Percentiles rank a stretch among this genome's conserved stretches.
phyloP scores from a whole-genome alignment of 2,329 filamentous ascomycete species.

The Thermomyces lanuginosus region DNA sequence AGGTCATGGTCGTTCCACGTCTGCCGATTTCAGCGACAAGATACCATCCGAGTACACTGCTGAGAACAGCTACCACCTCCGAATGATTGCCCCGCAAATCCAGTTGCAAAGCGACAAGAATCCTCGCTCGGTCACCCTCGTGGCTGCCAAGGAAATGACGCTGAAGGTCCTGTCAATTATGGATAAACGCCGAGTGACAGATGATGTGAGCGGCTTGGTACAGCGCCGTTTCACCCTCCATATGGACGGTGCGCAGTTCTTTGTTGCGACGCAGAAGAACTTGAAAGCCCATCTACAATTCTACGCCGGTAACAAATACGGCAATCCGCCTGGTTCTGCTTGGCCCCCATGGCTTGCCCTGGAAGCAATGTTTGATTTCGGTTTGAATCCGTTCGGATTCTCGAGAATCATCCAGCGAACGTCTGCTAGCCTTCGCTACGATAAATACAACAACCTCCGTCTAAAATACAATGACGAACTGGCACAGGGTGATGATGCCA shows the following conservation, averaged over 20 bases:
- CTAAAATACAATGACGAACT: constrained; percentile 96
- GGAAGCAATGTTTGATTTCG: constrained; percentile 96
- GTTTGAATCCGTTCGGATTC: constrained; percentile 90
- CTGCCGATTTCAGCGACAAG: constrained; percentile 46
- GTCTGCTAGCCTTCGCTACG: constrained; percentile 81
- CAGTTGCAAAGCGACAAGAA: constrained; percentile 98
- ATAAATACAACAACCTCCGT: constrained; percentile 95
- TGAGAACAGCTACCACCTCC: constrained; percentile 86
- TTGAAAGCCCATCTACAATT: constrained; percentile 77
- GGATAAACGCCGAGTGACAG: constrained; percentile 83
- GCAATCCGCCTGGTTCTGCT: constrained; percentile 62
- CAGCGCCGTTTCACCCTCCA: constrained; percentile 85
- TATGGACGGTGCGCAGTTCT: constrained; percentile 97
- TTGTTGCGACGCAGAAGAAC: constrained; percentile 85
- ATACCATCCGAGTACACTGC: constrained; percentile 78
- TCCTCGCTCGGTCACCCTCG: constrained; percentile 85
- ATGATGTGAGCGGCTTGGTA: constrained; percentile 86
- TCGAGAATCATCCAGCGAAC: constrained; percentile 93
- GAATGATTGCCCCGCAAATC: constrained; percentile 91
- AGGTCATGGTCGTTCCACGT: constrained; percentile 14
- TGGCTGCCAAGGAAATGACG: constrained; percentile 95
- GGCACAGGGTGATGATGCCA: constrained; percentile 42
- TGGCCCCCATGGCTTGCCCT: constrained; percentile 99
- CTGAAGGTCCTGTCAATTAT: constrained; percentile 95
- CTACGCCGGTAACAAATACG: constrained; percentile 89